Evolutionary conservation across 2,329 filamentous ascomycete genomes (phyloP), one percentile per base, ranked within the genome.

Genomic region (Penicillium sp.): DNA sequence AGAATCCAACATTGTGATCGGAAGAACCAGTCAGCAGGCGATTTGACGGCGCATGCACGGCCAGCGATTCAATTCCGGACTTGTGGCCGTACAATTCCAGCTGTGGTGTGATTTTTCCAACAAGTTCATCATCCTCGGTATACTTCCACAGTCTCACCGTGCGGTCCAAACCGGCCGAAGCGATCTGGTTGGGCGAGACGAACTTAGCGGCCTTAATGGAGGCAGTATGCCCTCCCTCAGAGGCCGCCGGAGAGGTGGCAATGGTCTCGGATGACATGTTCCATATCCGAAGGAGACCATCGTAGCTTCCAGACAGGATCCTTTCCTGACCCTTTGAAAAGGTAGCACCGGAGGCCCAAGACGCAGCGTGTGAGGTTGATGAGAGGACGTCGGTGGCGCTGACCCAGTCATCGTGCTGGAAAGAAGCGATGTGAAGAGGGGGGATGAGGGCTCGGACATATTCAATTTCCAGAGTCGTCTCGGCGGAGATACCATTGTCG

Each of bases 361-460:
- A 74, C 22, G 83, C 87, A 2, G 87, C 85, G 6, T 81, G 78
- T 1, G 90, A 90, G 13, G 84, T 87, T 14, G 78, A 76, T 0
- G 92, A 93, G 26, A 96, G 81, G 4, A 96, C 85, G 75, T 97
- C 93, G 28, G 98, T 87, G 28, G 87, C 86, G 74, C 91, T 92
- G 52, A 99, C 91, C 95, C 95, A 99, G 77, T 98, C 95, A 73
- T 99, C 93, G 76, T 99, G 94, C 80, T 97, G 89, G 75, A 97
- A 99, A 73, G 91, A 95, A 13, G 93, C 90, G 69, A 96, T 88
- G 76, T 95, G 94, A 38, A 91, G 84, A 19, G 95, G 95, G 7
- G 95, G 95, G 62, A 97, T 87, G 68, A 97, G 82, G 65, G 93
- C 95, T 70, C 93, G 89, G 38, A 97, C 92, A 78, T 98, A 99